Evolutionary conservation across 176 grass and related monocot species (phyloP), one percentile per base, ranked within the genome.

Genomic region (Oryza nivara): DNA sequence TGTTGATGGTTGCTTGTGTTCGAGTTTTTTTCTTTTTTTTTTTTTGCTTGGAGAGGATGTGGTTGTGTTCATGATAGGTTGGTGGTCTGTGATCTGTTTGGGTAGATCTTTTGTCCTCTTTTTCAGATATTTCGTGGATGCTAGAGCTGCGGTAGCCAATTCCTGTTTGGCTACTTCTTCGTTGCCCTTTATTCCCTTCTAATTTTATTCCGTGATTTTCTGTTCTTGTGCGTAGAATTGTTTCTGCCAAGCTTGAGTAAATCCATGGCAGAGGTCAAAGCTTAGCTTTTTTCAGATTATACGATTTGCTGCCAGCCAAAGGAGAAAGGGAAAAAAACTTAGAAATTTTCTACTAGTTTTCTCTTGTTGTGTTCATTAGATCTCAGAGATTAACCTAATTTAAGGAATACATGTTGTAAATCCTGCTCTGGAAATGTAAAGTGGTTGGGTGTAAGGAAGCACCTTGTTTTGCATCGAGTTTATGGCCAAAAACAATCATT

Each of bases 121-220:
- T 9, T 19, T 14, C 65, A 14, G 68, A 63, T 79, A 40, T 83
- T 76, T 54, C 35, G 11, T 78, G 36, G 25, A 46, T 68, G 68
- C 67, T 67, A 5, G 40, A 66, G 79, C 25, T 66, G 23, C 13
- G 13, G 88, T 78, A 12, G 41, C 12, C 78, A 90, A 90, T 73
- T 86, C 79, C 74, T 28, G 47, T 83, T 86, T 86, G 84, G 71
- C 48, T 82, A 77, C 48, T 68, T 30, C 22, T 11, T 43, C 5
- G 71, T 74, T 76, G 36, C 12, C 28, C 63, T 30, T 36, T 36
- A 22, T 12, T 73, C 23, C 0, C 11, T 38, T 66, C 44, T 17
- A 45, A 19, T 0, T 12, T 28, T 66, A 35, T 14, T 30, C 34
- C 9, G 66, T 13, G 34, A 48, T 79, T 20, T 46, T 74, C 6